Conservation (phyloP, 441 rosid species). For the Hura crepitans region DNA sequence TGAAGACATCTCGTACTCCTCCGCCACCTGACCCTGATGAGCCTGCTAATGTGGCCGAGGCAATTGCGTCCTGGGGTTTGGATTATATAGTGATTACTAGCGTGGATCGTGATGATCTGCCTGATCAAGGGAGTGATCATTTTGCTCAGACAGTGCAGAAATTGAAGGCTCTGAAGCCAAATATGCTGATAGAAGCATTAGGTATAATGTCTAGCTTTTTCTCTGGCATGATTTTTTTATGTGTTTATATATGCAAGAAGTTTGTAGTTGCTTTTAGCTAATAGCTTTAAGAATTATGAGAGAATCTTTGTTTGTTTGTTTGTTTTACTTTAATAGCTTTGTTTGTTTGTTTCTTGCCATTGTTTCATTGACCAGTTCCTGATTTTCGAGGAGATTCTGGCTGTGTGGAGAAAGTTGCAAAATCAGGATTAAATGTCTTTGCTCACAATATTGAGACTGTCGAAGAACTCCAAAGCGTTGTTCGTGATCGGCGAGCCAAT, state of each 20-base stretch:
- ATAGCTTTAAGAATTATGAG: background rate
- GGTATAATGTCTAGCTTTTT: slow-evolving; percentile 38
- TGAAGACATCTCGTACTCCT: slow-evolving; percentile 92
- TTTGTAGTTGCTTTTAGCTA: background rate
- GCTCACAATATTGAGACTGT: slow-evolving; percentile 99
- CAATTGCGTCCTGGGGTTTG: slow-evolving; percentile 81
- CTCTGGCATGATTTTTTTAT: background rate
- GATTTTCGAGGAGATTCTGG: slow-evolving; percentile 78
- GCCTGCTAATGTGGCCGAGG: slow-evolving; percentile 48
- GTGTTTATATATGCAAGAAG: background rate
- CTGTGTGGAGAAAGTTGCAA: slow-evolving; percentile 84
- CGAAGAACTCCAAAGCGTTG: slow-evolving; percentile 84
- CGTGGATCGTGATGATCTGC: slow-evolving; percentile 88
- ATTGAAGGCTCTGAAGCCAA: slow-evolving; percentile 74
- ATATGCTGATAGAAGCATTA: slow-evolving; percentile 87
- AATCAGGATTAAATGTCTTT: slow-evolving; percentile 79
- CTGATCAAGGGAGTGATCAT: slow-evolving; percentile 91
- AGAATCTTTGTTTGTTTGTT: background rate
- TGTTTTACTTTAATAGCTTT: background rate
- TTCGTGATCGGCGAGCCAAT: slow-evolving; percentile 89
- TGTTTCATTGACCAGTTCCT: slow-evolving; percentile 56
- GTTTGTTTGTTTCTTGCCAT: slow-evolving; percentile 10
- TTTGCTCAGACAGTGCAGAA: slow-evolving; percentile 77
- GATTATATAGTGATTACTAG: slow-evolving; percentile 96
- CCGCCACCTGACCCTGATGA: slow-evolving; percentile 53